Conservation (phyloP, 805 yeast genomes). For the Kodamaea kakaduensis region DNA sequence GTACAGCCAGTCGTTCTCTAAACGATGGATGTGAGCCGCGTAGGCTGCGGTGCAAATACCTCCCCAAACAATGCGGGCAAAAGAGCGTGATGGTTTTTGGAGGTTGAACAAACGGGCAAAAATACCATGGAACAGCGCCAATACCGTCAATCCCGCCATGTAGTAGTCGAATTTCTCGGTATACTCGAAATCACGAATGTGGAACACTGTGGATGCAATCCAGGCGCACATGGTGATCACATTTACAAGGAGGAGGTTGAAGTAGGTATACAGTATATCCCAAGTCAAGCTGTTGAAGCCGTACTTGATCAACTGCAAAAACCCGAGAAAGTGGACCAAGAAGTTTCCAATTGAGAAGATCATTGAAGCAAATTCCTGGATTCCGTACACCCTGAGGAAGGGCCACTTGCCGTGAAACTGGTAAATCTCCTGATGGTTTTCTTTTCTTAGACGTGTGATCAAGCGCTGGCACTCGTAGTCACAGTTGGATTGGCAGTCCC, state of each 20-base stretch:
- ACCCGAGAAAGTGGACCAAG: conserved; percentile 23
- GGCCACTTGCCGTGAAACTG: conserved; percentile 99
- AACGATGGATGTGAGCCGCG: conserved; percentile 58
- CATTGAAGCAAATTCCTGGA: conserved; percentile 81
- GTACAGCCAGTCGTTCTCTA: conserved; percentile 77
- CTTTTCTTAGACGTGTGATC: conserved; percentile 54
- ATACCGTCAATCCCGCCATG: conserved; percentile 86
- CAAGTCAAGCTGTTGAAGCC: conserved; percentile 2
- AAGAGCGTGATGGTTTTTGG: conserved; percentile 34
- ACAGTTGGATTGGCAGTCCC: conserved; percentile 55
- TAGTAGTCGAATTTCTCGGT: conserved; percentile 90
- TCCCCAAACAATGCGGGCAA: conserved; percentile 33
- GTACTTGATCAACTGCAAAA: conserved; percentile 10
- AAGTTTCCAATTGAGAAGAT: conserved; percentile 61
- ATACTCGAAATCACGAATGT: conserved; percentile 70
- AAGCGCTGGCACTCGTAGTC: conserved; percentile 89
- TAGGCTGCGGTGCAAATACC: conserved; percentile 48
- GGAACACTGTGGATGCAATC: conserved; percentile 83
- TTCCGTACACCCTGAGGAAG: conserved; percentile 67
- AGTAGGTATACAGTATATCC: conserved; percentile 1
- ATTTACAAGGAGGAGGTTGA: conserved; percentile 46
- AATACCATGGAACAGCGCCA: conserved; percentile 73
- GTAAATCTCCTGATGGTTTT: conserved; percentile 47
- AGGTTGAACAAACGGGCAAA: conserved; percentile 56
- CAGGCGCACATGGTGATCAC: conserved; percentile 79